Evolutionary conservation across 1,139 yeast species (phyloP).

Genomic region (Blastobotrys serpentis): DNA sequence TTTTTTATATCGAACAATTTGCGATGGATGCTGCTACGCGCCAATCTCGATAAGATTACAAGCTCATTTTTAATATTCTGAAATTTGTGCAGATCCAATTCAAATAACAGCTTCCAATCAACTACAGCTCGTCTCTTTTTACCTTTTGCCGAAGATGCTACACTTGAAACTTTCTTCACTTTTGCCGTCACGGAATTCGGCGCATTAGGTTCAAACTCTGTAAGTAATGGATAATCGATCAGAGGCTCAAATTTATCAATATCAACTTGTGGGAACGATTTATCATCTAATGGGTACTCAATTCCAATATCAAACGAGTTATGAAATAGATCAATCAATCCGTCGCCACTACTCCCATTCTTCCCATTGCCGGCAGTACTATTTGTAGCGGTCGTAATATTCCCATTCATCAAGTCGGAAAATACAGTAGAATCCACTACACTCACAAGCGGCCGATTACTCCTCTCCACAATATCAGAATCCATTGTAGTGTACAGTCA

Average conservation of each 20-base stretch:
- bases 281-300: conserved; percentile 4
- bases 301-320: conserved; percentile 3
- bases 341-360: neutral
- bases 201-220: neutral
- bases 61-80: neutral
- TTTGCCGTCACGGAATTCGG: neutral
- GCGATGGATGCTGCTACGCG: neutral
- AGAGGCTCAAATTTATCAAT: neutral
- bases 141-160: neutral
- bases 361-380: neutral
- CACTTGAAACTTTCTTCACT: neutral
- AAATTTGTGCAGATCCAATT: neutral
- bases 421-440: conserved; percentile 7
- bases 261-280: neutral
- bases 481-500: conserved; percentile 2
- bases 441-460: conserved; percentile 9
- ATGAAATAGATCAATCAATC: neutral
- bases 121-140: conserved; percentile 7
- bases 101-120: neutral
- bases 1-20: neutral
- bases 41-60: neutral
- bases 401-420: conserved; percentile 4
- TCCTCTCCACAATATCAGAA: neutral
- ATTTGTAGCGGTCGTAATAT: neutral
- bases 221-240: conserved; percentile 2